Evolutionary conservation across 768 basidiomycete species (phyloP), one percentile per base, ranked within the genome.

Genomic region (Paxillus ammoniavirescens): DNA sequence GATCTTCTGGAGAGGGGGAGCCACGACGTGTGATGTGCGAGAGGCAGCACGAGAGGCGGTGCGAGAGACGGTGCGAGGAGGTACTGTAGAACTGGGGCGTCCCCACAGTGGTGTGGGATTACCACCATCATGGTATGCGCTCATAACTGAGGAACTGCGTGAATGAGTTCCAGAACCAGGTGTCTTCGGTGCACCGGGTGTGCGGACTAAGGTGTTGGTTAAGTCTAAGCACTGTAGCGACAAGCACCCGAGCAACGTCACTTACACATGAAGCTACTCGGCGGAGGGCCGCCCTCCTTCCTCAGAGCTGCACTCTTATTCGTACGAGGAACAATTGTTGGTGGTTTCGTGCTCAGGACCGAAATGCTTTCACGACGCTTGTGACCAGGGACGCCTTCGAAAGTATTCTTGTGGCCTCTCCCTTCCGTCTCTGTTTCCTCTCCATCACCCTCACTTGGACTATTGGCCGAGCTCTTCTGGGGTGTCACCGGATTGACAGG

Each of bases 381-480:
- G 63, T 93, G 91, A 0, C 91, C 91, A 5, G 91, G 91, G 3
- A 93, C 85, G 33, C 89, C 89, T 0, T 87, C 86, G 61, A 92
- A 93, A 0, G 78, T 82, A 31, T 68, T 67, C 67, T 77, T 79
- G 38, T 64, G 69, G 55, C 62, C 62, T 12, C 13, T 38, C 0
- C 23, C 42, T 53, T 69, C 68, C 4, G 54, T 67, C 61, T 62
- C 61, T 26, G 69, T 62, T 35, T 66, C 60, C 42, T 65, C 63
- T 14, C 65, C 67, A 46, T 70, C 65, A 2, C 68, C 65, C 38
- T 65, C 69, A 47, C 58, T 62, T 9, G 67, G 61, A 33, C 59
- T 66, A 37, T 56, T 47, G 18, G 43, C 40, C 13, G 54, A 58
- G 15, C 40, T 42, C 21, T 59, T 59, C 30, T 42, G 57, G 17